These are phyloP conservation scores for Phytophthora pisi DNA, from an alignment of 352 stramenopile genomes.

Conservation along the genomic window DNA sequence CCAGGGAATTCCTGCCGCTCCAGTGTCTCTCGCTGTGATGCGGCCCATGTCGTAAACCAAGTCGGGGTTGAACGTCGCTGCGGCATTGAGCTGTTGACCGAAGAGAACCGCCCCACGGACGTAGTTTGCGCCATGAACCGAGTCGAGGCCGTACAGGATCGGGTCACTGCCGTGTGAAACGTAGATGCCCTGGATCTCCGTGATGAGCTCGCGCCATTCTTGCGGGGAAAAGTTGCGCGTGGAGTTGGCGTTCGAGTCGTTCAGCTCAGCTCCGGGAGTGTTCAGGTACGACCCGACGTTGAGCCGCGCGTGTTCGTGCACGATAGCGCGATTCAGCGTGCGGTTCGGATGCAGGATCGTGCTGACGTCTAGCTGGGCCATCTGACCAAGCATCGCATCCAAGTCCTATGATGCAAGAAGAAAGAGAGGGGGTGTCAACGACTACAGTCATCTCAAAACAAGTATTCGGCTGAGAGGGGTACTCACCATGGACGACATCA, in stretches of 20 bases:
- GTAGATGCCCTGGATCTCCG: constrained; percentile 81
- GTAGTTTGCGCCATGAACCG: constrained; percentile 91
- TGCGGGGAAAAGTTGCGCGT: constrained; percentile 56
- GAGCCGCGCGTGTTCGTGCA: constrained; percentile 73
- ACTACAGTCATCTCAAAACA: neutral
- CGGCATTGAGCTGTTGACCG: constrained; percentile 89
- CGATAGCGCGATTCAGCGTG: constrained; percentile 62
- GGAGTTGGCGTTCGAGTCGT: constrained; percentile 30
- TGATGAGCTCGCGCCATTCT: constrained; percentile 78
- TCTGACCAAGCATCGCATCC: constrained; percentile 83
- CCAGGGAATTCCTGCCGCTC: constrained; percentile 89
- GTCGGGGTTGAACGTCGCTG: constrained; percentile 86
- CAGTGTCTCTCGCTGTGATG: constrained; percentile 85
- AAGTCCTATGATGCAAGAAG: constrained; percentile 26
- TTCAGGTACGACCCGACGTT: constrained; percentile 93
- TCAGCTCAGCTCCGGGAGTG: constrained; percentile 45
- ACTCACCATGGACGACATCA: constrained; percentile 42
- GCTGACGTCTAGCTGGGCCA: constrained; percentile 91
- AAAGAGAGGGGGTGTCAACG: constrained; percentile 3
- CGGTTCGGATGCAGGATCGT: constrained; percentile 71
- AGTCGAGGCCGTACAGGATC: constrained; percentile 90
- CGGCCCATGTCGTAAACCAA: constrained; percentile 68
- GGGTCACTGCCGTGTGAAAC: constrained; percentile 61
- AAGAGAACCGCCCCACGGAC: constrained; percentile 84
- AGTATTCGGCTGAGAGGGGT: neutral